Evolutionary conservation across 2,329 filamentous ascomycete genomes (phyloP), one percentile per base, ranked within the genome.

Genomic region (Paraconiothyrium sp.): DNA sequence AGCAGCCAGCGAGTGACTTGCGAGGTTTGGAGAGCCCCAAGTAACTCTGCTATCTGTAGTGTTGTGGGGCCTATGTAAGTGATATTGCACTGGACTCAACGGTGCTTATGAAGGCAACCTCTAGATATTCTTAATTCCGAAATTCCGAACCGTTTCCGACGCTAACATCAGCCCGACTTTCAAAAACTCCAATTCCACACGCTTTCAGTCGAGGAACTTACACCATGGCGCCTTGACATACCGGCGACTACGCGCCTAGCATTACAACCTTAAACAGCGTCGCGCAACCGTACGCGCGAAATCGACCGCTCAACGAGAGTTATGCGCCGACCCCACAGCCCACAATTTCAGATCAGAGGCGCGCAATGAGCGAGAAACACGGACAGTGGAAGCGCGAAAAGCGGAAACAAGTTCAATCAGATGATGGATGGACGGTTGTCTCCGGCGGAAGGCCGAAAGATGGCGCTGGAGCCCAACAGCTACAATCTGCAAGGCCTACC

Each of bases 1-100:
- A 81, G 77, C 54, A 85, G 86, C 1, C 77, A 85, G 60, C 72
- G 82, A 14, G 85, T 78, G 1, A 84, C 84, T 0, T 70, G 71
- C 39, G 83, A 86, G 67, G 81, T 85, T 3, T 30, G 35, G 32
- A 8, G 14, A 41, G 47, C 24, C 22, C 35, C 22, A 27, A 27
- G 24, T 30, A 39, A 13, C 9, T 24, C 8, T 13, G 16, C 3
- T 3, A 41, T 27, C 2, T 20, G 11, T 14, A 16, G n/a, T 41
- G 9, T 10, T 37, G 27, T 50, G 35, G 2, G n/a, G 2, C 20
- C 6, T 10, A 49, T n/a, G 47, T 7, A 27, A 20, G 27, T 20
- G 20, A 1, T 50, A 5, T 16, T 27, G 20, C 6, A 8, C 41
- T n/a, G 22, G 49, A 10, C 4, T 39, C 14, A 16, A 20, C 20